Evolutionary conservation across 306 rosid genomes (phyloP).

Genomic region (Castanea mollissima): DNA sequence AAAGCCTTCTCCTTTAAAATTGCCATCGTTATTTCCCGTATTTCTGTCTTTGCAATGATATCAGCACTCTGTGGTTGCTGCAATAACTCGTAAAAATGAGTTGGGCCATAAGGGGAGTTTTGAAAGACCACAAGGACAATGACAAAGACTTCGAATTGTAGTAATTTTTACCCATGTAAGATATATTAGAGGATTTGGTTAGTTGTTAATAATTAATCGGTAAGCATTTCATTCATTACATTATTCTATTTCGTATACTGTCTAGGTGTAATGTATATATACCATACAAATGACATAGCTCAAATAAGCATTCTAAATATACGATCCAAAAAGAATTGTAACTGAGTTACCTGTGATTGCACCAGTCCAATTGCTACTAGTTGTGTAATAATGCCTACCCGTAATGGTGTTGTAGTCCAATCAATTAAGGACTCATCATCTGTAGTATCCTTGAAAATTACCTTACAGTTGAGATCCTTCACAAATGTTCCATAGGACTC

Average conservation of each 20-base stretch:
- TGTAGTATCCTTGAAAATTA: slow-evolving; percentile 12
- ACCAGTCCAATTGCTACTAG: slow-evolving; percentile 36
- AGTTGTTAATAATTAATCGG: too few relatives aligned
- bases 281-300: background rate
- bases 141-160: background rate
- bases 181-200: background rate
- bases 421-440: background rate
- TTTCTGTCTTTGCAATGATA: slow-evolving; percentile 9
- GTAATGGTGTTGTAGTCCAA: slow-evolving; percentile 9
- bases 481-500: slow-evolving; percentile 34
- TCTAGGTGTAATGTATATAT: background rate
- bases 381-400: slow-evolving; percentile 36
- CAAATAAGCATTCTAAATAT: background rate
- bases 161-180: background rate
- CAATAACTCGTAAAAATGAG: slow-evolving; percentile 1
- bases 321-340: background rate
- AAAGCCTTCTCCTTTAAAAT: background rate
- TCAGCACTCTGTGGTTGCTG: background rate
- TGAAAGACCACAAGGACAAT: background rate
- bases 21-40: background rate
- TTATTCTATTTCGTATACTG: background rate
- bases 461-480: slow-evolving; percentile 16
- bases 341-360: slow-evolving; percentile 32
- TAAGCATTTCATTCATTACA: background rate
- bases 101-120: background rate